Percentiles rank a stretch among this genome's conserved stretches.
Conservation (phyloP, 192 early-diverging fungal species). For the Coemansia sp. region DNA sequence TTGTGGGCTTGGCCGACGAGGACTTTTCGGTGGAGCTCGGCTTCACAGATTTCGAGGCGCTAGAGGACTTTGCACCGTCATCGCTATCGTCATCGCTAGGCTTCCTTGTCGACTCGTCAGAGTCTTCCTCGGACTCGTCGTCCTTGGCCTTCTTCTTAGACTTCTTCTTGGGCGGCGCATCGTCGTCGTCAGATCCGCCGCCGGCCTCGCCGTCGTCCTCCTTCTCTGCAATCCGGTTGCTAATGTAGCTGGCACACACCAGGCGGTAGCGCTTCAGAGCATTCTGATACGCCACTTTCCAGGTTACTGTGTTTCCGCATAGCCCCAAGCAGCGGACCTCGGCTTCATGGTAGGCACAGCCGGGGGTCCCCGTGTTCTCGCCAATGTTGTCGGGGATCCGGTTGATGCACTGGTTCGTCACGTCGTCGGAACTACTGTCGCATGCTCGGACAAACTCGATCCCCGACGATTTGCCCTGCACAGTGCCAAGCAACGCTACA, state of each 20-base stretch:
- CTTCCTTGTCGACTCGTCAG: too few species aligned
- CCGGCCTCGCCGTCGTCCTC: conserved; percentile 22
- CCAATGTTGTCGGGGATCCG: conserved; percentile 46
- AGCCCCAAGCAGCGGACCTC: conserved; percentile 43
- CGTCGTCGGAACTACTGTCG: conserved; percentile 43
- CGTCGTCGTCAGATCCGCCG: conserved; percentile 1
- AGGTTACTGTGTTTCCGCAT: conserved; percentile 45
- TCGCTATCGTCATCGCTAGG: too few species aligned
- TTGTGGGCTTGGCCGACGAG: background rate
- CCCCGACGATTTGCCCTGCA: conserved; percentile 5
- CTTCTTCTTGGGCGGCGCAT: conserved; percentile 5
- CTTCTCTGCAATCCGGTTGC: conserved; percentile 37
- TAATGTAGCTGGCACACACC: conserved; percentile 42
- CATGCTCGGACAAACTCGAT: conserved; percentile 43
- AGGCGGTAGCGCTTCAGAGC: conserved; percentile 43
- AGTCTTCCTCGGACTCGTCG: conserved; percentile 1
- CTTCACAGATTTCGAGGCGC: too few species aligned
- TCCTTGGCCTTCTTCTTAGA: background rate
- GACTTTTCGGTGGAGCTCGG: too few species aligned
- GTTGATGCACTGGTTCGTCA: conserved; percentile 48
- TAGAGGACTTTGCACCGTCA: too few species aligned
- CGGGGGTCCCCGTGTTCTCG: conserved; percentile 27
- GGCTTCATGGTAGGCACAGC: conserved; percentile 47
- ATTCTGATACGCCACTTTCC: conserved; percentile 41
- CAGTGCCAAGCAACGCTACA: background rate